Conservation (phyloP, 176 grass and related monocot genomes). For the Chloris gayana region DNA sequence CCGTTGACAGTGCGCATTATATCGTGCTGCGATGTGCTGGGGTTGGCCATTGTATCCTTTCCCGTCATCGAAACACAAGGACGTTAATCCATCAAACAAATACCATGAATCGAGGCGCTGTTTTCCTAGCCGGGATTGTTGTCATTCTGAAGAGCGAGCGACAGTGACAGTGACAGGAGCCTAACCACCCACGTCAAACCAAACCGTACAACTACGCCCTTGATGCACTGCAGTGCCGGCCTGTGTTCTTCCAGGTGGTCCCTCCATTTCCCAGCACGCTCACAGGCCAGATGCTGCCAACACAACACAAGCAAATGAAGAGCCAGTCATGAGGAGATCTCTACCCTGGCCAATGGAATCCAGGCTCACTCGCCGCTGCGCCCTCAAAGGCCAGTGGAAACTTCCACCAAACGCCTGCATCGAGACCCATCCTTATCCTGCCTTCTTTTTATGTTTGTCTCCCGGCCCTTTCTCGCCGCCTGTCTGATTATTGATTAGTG, state of each 20-base stretch:
- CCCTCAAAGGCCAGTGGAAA: conserved; percentile 38
- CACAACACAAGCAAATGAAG: not conserved
- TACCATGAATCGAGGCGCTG: too few relatives aligned
- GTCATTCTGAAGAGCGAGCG: not conserved
- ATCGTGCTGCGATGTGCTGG: too few relatives aligned
- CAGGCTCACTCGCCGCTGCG: conserved; percentile 21
- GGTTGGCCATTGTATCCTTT: too few relatives aligned
- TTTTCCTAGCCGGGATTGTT: too few relatives aligned
- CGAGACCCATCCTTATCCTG: conserved; percentile 12
- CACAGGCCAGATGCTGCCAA: not conserved
- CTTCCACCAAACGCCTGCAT: conserved; percentile 9
- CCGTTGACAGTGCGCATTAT: not conserved
- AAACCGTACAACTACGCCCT: not conserved
- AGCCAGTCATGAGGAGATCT: conserved; percentile 18
- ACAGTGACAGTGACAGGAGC: conserved; percentile 12
- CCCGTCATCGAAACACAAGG: too few relatives aligned
- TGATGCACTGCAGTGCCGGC: not conserved
- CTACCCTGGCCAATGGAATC: conserved; percentile 38
- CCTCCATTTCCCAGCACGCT: not conserved
- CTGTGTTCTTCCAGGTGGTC: not conserved
- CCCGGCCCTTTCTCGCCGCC: conserved; percentile 28
- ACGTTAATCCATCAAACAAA: too few relatives aligned
- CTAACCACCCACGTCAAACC: conserved; percentile 27
- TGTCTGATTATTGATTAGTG: not conserved
- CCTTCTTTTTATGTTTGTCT: conserved; percentile 7